phyloP scores from a whole-genome alignment of 2,329 filamentous ascomycete species.

The Paraphaeosphaeria minitans region DNA sequence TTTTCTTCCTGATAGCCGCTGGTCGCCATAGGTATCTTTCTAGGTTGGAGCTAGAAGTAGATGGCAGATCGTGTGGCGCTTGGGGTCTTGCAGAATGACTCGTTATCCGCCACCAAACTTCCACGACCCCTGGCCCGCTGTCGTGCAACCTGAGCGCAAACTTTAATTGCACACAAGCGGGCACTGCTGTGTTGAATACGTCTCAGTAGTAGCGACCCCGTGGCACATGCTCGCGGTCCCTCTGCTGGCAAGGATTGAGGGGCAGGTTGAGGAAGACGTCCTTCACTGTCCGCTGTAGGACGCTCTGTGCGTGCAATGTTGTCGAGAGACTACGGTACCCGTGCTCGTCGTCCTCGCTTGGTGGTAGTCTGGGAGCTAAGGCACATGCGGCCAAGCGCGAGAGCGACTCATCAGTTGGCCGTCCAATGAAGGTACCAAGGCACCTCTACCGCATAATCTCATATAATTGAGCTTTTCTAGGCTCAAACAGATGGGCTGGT shows the following conservation, averaged over 20 bases:
- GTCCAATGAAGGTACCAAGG: background rate
- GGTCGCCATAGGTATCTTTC: background rate
- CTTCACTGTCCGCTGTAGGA: background rate
- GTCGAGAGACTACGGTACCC: background rate
- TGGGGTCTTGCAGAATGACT: background rate
- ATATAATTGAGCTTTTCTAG: no score
- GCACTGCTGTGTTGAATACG: slow-evolving; percentile 5
- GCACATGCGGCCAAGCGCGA: background rate
- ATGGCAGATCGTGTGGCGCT: slow-evolving; percentile 2
- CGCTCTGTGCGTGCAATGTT: background rate
- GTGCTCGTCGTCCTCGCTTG: background rate
- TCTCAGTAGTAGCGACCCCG: slow-evolving; percentile 5
- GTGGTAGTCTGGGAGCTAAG: background rate
- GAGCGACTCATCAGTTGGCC: background rate
- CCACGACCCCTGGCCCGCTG: slow-evolving; percentile 5
- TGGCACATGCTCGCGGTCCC: background rate
- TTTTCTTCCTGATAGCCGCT: background rate
- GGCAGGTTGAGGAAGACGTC: background rate
- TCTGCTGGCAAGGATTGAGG: background rate
- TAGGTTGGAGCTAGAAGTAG: slow-evolving; percentile 11
- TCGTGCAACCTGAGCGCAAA: slow-evolving; percentile 7
- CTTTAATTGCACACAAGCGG: slow-evolving; percentile 7
- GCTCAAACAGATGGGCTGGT: no score
- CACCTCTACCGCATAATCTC: no score
- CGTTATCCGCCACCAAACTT: slow-evolving; percentile 1